phyloP scores from a whole-genome alignment of 1,284 basidiomycete genomes.

The Sanghuangporus sanghuang region DNA sequence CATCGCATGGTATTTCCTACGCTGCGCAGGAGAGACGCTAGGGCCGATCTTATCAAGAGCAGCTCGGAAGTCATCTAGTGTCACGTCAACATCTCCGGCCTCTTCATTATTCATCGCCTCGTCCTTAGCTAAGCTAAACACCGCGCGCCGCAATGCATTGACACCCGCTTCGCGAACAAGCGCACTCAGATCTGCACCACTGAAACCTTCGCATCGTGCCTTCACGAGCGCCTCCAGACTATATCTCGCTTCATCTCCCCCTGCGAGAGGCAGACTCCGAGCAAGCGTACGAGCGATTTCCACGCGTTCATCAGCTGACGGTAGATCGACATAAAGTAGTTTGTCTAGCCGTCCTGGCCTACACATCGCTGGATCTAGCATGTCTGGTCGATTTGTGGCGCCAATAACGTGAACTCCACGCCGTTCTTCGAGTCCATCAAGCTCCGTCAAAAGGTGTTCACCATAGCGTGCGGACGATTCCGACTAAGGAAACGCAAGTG shows the following conservation, averaged over 20 bases:
- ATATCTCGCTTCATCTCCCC: constrained; percentile 28
- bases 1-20: constrained; percentile 77
- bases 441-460: constrained; percentile 97
- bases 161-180: constrained; percentile 90
- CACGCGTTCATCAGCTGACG: constrained; percentile 68
- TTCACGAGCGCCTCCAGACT: constrained; percentile 45
- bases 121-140: constrained; percentile 46
- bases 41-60: constrained; percentile 85
- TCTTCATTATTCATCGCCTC: constrained; percentile 20
- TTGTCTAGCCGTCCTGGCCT: constrained; percentile 95
- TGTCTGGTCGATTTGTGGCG: constrained; percentile 97
- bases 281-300: constrained; percentile 82
- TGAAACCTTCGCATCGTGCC: constrained; percentile 78
- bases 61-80: constrained; percentile 58
- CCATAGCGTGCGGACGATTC: constrained; percentile 96
- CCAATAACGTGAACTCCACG: constrained; percentile 95
- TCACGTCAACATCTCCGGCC: constrained; percentile 31
- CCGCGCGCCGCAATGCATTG: constrained; percentile 65
- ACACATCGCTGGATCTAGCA: constrained; percentile 99
- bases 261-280: constrained; percentile 64
- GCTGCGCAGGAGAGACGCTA: constrained; percentile 79
- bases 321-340: constrained; percentile 93
- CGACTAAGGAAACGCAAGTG: constrained; percentile 47
- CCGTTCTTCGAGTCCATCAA: constrained; percentile 89
- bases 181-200: constrained; percentile 85